phyloP scores from a whole-genome alignment of 495 filamentous ascomycete genomes.

The Penicillium cosmopolitanum region DNA sequence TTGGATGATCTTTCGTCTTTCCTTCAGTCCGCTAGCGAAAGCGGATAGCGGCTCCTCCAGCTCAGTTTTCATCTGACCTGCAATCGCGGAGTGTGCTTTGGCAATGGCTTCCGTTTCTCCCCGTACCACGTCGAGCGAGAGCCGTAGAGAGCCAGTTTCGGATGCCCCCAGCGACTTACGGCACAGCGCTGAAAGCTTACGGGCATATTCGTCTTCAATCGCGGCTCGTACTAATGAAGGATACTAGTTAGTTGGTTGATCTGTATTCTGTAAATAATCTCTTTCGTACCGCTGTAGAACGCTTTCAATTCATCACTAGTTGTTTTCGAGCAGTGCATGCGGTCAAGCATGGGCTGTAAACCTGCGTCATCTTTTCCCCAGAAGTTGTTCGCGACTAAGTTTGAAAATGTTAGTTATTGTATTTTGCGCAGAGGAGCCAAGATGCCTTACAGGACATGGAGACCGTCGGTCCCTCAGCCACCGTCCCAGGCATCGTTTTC shows the following conservation, averaged over 20 bases:
- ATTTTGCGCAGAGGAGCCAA: not conserved
- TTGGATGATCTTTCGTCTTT: conserved; percentile 94
- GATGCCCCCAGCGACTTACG: conserved; percentile 89
- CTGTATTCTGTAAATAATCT: not conserved
- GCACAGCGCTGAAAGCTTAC: conserved; percentile 82
- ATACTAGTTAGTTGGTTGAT: conserved; percentile 4
- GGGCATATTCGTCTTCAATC: conserved; percentile 97
- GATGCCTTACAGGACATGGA: conserved; percentile 61
- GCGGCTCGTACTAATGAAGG: conserved; percentile 72
- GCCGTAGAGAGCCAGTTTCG: conserved; percentile 80
- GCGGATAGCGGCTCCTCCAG: conserved; percentile 93
- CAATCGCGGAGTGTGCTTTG: conserved; percentile 88
- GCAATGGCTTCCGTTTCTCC: conserved; percentile 93
- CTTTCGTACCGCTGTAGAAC: conserved; percentile 77
- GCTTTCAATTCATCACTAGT: conserved; percentile 92
- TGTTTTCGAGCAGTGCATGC: conserved; percentile 93
- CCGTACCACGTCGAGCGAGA: conserved; percentile 83
- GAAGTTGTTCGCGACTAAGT: conserved; percentile 94
- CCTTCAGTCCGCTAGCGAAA: conserved; percentile 92
- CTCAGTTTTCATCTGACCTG: conserved; percentile 92
- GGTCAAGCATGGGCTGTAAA: conserved; percentile 87
- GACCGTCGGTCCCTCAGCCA: conserved; percentile 65
- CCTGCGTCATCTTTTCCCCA: conserved; percentile 99
- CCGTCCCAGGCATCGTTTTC: conserved; percentile 62
- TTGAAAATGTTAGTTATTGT: conserved; percentile 18